Evolutionary conservation across 352 stramenopile species (phyloP).

Genomic region (Globisporangium paroecandrum): DNA sequence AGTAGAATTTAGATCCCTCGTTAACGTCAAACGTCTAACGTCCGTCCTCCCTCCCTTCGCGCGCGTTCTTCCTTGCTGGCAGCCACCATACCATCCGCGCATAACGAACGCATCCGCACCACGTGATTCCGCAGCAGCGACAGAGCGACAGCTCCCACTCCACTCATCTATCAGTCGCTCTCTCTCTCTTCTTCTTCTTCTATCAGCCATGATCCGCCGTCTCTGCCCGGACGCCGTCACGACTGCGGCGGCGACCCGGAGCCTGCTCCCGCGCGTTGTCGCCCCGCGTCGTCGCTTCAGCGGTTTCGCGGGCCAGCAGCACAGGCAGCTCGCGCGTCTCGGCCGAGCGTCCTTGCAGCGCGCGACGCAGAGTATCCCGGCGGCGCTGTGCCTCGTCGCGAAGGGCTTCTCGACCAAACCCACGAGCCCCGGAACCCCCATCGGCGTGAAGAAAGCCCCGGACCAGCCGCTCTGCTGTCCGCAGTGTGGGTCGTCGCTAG

Average conservation of each 20-base stretch:
- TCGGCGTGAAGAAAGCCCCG: constrained; percentile 18
- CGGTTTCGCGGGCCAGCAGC: background rate
- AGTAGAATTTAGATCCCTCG: background rate
- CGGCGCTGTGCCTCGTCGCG: background rate
- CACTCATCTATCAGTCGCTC: background rate
- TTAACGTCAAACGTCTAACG: too few relatives aligned
- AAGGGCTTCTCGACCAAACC: constrained; percentile 14
- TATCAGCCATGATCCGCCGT: constrained; percentile 11
- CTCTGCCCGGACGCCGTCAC: constrained; percentile 7
- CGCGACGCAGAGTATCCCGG: background rate
- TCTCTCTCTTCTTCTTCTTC: background rate
- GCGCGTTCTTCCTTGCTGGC: background rate
- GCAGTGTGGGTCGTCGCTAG: constrained; percentile 56
- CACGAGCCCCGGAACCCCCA: constrained; percentile 1
- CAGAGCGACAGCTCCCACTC: background rate
- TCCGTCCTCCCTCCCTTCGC: background rate
- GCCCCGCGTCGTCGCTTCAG: constrained; percentile 2
- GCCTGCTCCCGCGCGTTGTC: constrained; percentile 6
- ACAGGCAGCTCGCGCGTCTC: background rate
- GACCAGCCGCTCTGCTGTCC: constrained; percentile 51
- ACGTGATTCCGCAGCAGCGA: background rate
- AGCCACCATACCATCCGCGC: background rate
- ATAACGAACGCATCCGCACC: background rate
- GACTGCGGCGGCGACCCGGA: background rate
- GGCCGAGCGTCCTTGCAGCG: background rate